Evolutionary conservation across 2,329 filamentous ascomycete genomes (phyloP).

Genomic region (Talaromyces sp.): DNA sequence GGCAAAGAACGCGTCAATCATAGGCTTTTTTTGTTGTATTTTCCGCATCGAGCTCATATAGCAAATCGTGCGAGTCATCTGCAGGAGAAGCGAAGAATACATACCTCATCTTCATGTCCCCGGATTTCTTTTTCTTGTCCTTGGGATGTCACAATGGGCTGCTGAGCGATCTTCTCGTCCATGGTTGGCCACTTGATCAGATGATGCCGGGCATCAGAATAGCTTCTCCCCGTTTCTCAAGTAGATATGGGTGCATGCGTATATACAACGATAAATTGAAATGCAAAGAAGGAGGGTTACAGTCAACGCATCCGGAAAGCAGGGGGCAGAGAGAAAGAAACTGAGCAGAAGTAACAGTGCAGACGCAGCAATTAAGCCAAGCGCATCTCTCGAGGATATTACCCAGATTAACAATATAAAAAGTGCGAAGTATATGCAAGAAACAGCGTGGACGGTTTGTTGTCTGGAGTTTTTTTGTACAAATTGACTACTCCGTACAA

Average conservation of each 20-base stretch:
- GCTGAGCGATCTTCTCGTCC: conserved; percentile 6
- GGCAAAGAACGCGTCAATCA: not conserved
- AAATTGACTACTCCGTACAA: not conserved
- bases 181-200: not conserved
- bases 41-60: not conserved
- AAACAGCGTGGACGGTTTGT: not conserved
- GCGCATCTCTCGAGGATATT: too few species aligned
- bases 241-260: not conserved
- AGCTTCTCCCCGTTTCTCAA: too few species aligned
- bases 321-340: not conserved
- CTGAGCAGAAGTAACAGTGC: not conserved
- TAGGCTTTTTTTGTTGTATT: not conserved
- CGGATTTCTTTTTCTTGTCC: not conserved
- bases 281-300: not conserved
- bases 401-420: too few species aligned
- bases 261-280: not conserved
- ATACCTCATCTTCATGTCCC: conserved; percentile 3
- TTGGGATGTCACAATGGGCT: not conserved
- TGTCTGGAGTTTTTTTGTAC: not conserved
- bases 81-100: not conserved
- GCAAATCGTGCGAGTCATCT: not conserved
- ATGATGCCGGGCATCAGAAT: not conserved
- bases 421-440: not conserved
- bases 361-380: not conserved
- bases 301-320: not conserved